Evolutionary conservation across 768 basidiomycete genomes (phyloP), one percentile per base, ranked within the genome.

Genomic region (Lentinula aciculospora): DNA sequence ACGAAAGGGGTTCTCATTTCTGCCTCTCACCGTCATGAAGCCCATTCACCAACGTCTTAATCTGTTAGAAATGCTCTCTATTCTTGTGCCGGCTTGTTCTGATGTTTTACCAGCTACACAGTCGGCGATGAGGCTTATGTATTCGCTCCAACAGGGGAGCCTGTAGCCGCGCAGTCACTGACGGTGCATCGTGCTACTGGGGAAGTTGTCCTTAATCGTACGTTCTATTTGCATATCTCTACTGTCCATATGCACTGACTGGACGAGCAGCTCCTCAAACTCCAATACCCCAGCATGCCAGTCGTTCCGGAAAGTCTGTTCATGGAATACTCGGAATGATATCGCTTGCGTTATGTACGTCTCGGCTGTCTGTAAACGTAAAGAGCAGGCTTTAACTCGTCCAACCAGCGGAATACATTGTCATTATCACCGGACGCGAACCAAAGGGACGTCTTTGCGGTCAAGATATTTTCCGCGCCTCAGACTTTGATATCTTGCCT

Each of bases 401-500:
- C 34, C n/a, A 8, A 23, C 1, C 61, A 98, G 96, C 95, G 67
- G 97, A 98, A 72, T 98, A 96, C 74, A 72, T 98, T 49, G 82
- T 99, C 61, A 77, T 97, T 39, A 78, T 98, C 61, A 97, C 93
- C 42, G 86, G 86, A 27, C 84, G 94, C 46, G 85, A 86, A 62
- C 82, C 86, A 32, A 83, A 82, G 62, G 89, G 88, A 13, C 81
- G 86, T 58, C 76, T 98, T 58, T 83, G 94, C 75, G 84, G 88
- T 3, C 84, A 96, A 61, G 86, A 95, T 60, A 78, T 99, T 64
- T 98, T 91, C 74, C 84, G 85, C 48, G 93, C 93, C 12, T 88
- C 89, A 21, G 90, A 94, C 66, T 98, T 92, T 70, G 88, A 93
- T 58, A 85, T 98, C 53, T 85, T 97, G 45, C 94, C 97, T 4